These are phyloP conservation scores for Ophiocordyceps sinensis DNA, from an alignment of 2,329 filamentous ascomycete genomes.

Conservation along the genomic window DNA sequence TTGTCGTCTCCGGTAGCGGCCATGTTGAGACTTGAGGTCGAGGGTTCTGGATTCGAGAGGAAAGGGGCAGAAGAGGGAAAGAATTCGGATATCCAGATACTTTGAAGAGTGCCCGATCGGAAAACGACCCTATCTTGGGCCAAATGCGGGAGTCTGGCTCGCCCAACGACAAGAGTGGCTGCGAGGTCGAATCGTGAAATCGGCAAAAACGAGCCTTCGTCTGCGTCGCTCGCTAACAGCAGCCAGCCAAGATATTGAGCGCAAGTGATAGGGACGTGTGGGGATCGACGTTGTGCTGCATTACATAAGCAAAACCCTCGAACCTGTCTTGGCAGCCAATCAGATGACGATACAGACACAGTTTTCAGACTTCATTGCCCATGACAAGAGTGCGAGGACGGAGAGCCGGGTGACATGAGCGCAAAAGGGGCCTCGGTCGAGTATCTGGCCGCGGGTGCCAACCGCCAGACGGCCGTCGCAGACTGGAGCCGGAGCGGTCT, in stretches of 20 bases:
- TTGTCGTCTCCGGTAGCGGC: constrained; percentile 2
- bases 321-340: constrained; percentile 18
- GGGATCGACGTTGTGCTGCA: background rate
- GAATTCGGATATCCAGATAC: too few relatives aligned
- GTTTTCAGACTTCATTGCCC: constrained; percentile 20
- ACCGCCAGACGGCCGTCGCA: constrained; percentile 75
- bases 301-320: constrained; percentile 3
- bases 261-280: too few relatives aligned
- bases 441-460: constrained; percentile 68
- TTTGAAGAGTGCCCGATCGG: too few relatives aligned
- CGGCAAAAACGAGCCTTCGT: too few relatives aligned
- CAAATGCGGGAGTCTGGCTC: too few relatives aligned
- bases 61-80: too few relatives aligned
- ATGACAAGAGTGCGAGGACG: background rate
- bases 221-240: too few relatives aligned
- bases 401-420: constrained; percentile 11
- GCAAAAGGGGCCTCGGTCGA: constrained; percentile 21
- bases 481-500: constrained; percentile 69
- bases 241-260: too few relatives aligned
- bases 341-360: constrained; percentile 16
- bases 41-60: background rate
- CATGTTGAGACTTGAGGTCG: constrained; percentile 2
- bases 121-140: too few relatives aligned
- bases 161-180: too few relatives aligned
- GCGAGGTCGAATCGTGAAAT: too few relatives aligned